A percentile compares a stretch with the other conserved stretches of the same genome.
Evolutionary conservation across 441 rosid genomes (phyloP).

Genomic region (Pelargonium australe): DNA sequence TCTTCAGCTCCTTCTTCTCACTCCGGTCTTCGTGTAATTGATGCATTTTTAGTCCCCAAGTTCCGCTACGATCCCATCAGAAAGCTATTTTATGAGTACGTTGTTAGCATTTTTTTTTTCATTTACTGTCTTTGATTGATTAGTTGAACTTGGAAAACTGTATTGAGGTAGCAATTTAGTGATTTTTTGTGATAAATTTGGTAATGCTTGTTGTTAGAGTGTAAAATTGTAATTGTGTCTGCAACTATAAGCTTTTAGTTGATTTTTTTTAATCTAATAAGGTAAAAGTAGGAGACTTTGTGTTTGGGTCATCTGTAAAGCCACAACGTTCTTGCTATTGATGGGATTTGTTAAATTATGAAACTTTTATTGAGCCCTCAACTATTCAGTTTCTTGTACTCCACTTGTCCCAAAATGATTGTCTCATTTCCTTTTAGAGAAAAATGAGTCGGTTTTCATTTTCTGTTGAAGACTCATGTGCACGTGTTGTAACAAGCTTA

Average conservation of each 20-base stretch:
- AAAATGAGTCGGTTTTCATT: neutral
- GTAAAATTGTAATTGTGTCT: too few species aligned
- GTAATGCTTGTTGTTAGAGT: neutral
- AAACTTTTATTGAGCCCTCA: neutral
- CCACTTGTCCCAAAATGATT: too few species aligned
- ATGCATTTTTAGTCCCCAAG: conserved; percentile 76
- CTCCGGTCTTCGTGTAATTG: conserved; percentile 42
- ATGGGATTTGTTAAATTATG: neutral
- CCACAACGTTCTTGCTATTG: neutral
- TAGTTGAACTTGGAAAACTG: neutral
- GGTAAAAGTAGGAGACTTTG: neutral
- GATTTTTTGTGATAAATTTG: neutral
- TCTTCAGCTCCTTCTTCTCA: conserved; percentile 29
- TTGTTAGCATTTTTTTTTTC: neutral
- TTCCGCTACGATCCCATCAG: conserved; percentile 63
- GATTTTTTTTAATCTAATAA: neutral
- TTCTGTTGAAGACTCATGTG: too few species aligned
- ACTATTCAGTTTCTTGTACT: neutral
- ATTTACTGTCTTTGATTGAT: neutral
- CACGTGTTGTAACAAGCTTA: too few species aligned
- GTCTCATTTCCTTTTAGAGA: too few species aligned
- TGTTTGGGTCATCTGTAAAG: neutral
- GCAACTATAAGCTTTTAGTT: neutral
- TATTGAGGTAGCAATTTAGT: neutral
- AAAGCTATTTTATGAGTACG: conserved; percentile 73